Base-by-base conservation (phyloP, 345 rosid species). In the Pistacia vera region DNA sequence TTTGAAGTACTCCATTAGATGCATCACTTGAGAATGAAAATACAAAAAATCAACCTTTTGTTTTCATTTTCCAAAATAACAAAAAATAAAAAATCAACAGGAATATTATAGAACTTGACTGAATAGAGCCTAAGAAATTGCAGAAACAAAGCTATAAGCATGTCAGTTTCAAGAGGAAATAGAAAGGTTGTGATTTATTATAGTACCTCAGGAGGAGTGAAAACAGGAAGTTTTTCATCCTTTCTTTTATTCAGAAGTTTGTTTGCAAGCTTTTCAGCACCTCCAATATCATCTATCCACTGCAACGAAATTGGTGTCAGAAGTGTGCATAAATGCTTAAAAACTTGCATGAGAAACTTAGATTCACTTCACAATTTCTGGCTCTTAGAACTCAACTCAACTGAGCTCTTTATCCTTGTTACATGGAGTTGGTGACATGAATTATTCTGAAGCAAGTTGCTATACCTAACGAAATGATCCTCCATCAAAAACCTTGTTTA, bases 251-350 rank as follows among this genome's bases (percentile, higher is more conserved):
- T 87, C 56, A 95, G 86, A 78, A 95, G 98, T 67, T 76, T 86
- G 71, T 83, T 55, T 62, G 91, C 97, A 46, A 95, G 91, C 72
- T 75, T 86, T 79, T 91, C 88, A 64, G 87, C 77, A 61, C 98
- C 98, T 66, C 97, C 98, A 65, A 84, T 89, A 20, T 91, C 98
- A 54, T 95, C 90, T 62, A 95, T 80, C 97, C 97, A 95, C 98
- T 92, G 80, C 69, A 61, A 81, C 18, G 28, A 75, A 70, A 79
- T 62, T 71, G 12, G 48, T 55, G 25, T 76, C 61, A 64, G 72
- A 36, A 16, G 68, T 38, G 22, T 20, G 48, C 57, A 48, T 33
- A 18, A 22, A 71, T 56, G 17, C 20, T 33, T 59, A 36, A 18
- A 51, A 48, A 12, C n/a, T 69, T 59, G 33, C 38, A 73, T 12